Evolutionary conservation across 768 basidiomycete species (phyloP), one percentile per base, ranked within the genome.

Genomic region (Multifurca ochricompacta): DNA sequence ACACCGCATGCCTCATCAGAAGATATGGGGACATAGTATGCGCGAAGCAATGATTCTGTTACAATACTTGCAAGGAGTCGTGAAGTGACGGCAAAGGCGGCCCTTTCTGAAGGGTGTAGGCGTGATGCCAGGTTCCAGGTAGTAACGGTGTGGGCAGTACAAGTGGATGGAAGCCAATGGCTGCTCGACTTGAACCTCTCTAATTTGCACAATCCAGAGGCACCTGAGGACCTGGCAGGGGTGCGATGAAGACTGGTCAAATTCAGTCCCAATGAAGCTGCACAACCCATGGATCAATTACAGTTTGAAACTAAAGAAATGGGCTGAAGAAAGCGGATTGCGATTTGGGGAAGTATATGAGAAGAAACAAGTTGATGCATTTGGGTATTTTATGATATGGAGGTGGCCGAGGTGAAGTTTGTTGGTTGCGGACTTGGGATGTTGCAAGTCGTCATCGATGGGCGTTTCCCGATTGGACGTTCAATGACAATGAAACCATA

Each of bases 61-160:
- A 78, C 73, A 44, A 78, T 67, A 55, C 75, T 77, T 13, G 77
- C 73, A 13, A 78, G 58, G 48, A 78, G 71, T 42, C 77, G 74
- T 28, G 76, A 76, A 23, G 66, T 68, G 39, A 77, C 75, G 8
- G 77, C 75, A 55, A 77, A 77, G 4, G 67, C 66, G 23, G 77
- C 74, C 37, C 43, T 51, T 9, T 59, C 53, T 4, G 43, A 28
- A 0, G 58, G 59, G n/a, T 32, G 34, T 13, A 61, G 49, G 10
- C 14, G 34, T n/a, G 49, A 56, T 2, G 44, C 39, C 11, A 51
- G 40, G 19, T 6, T 25, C 55, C 55, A 56, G 6, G 55, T 56
- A 23, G 44, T n/a, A n/a, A n/a, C n/a, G n/a, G n/a, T n/a, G n/a
- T n/a, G 43, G 32, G 35, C 50, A 23, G 31, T 30, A 30, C 30